These are phyloP conservation scores for Gremmenia infestans DNA, from an alignment of 2,329 filamentous ascomycete species.

Conservation along the genomic window DNA sequence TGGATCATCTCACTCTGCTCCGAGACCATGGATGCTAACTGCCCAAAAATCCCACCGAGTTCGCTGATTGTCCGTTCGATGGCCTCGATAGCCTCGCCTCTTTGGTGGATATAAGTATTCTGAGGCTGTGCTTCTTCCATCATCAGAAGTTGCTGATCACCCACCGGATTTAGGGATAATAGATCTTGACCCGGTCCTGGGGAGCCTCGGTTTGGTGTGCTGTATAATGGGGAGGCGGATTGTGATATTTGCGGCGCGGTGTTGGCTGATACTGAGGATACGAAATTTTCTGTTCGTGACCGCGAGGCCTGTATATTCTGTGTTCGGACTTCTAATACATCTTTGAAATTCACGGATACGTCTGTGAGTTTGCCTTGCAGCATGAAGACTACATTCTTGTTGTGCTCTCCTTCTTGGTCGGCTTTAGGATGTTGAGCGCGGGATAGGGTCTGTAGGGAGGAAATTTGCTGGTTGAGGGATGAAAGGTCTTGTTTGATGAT, in stretches of 20 bases:
- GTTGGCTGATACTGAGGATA: conserved; percentile 80
- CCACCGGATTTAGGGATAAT: conserved; percentile 76
- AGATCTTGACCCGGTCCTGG: conserved; percentile 65
- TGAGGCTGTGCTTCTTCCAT: conserved; percentile 88
- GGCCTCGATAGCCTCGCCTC: conserved; percentile 92
- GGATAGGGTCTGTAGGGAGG: conserved; percentile 71
- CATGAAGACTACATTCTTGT: conserved; percentile 92
- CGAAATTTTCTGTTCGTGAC: conserved; percentile 92
- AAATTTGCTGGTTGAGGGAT: conserved; percentile 80
- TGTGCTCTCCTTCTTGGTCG: conserved; percentile 89
- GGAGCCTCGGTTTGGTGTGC: conserved; percentile 64
- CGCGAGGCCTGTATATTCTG: conserved; percentile 96
- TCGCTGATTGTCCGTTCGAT: conserved; percentile 95
- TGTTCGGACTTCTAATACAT: conserved; percentile 90
- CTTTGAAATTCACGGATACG: conserved; percentile 93
- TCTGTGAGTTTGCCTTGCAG: conserved; percentile 88
- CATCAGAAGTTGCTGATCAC: conserved; percentile 82
- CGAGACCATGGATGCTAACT: conserved; percentile 92
- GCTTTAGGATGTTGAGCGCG: conserved; percentile 68
- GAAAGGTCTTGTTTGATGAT: conserved; percentile 97
- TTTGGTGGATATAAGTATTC: conserved; percentile 87
- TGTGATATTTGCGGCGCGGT: conserved; percentile 63
- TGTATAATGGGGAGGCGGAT: conserved; percentile 82
- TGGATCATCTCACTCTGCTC: conserved; percentile 98
- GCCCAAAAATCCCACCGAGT: conserved; percentile 86